A percentile compares a stretch with the other conserved stretches of the same genome.
Conservation (phyloP, 1,284 basidiomycete genomes). For the Porodaedalea pini region DNA sequence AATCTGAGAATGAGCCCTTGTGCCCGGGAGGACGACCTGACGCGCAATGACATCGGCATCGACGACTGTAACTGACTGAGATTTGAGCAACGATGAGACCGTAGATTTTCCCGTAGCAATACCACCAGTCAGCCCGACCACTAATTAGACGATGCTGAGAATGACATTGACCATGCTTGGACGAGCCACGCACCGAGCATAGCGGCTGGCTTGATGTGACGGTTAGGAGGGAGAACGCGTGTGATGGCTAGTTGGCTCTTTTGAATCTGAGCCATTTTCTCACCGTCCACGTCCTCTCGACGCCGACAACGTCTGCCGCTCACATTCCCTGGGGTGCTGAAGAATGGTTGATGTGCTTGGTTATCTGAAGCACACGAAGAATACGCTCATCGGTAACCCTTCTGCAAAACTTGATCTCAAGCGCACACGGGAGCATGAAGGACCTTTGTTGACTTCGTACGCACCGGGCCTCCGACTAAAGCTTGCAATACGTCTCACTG, state of each 20-base stretch:
- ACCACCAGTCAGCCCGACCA: conserved; percentile 93
- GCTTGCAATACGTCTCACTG: not conserved
- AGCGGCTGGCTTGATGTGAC: not conserved
- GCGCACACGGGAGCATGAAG: conserved; percentile 1
- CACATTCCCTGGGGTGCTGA: not conserved
- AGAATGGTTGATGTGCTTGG: conserved; percentile 15
- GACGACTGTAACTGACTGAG: conserved; percentile 72
- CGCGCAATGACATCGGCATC: conserved; percentile 93
- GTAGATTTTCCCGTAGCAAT: conserved; percentile 97
- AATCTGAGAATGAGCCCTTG: conserved; percentile 68
- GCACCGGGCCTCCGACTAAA: not conserved
- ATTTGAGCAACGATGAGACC: conserved; percentile 73
- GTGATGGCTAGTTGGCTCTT: not conserved
- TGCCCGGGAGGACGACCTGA: conserved; percentile 83
- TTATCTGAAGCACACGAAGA: conserved; percentile 61
- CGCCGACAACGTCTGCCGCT: not conserved
- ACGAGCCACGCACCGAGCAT: not conserved
- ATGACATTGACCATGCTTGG: not conserved
- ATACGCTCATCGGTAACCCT: conserved; percentile 71
- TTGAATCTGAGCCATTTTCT: no score
- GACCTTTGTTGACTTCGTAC: conserved; percentile 12
- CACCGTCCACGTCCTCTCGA: not conserved
- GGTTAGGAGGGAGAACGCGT: not conserved
- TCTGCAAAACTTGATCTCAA: conserved; percentile 54
- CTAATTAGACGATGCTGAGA: conserved; percentile 37